A percentile compares a stretch with the other conserved stretches of the same genome.
Conservation (phyloP, 495 filamentous ascomycete genomes). For the Penicillium mononematosum region DNA sequence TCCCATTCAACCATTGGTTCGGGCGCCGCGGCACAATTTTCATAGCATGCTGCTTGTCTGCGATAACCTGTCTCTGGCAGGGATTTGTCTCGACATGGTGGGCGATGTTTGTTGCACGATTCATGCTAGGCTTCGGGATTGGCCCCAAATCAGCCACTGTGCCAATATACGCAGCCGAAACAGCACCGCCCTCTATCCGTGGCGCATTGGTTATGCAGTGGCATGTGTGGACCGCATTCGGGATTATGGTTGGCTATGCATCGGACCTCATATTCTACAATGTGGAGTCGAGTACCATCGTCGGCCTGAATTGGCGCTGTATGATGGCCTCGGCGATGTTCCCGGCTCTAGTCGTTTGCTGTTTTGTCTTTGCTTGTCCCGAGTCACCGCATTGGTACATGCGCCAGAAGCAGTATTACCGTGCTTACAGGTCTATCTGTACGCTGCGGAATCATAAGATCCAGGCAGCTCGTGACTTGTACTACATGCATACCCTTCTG, state of each 20-base stretch:
- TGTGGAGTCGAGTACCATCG: slow-evolving; percentile 55
- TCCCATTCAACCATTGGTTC: slow-evolving; percentile 74
- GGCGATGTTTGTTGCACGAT: slow-evolving; percentile 71
- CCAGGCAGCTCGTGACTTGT: slow-evolving; percentile 78
- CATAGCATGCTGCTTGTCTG: slow-evolving; percentile 65
- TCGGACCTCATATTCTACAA: slow-evolving; percentile 71
- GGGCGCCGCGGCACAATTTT: slow-evolving; percentile 85
- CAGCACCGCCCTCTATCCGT: slow-evolving; percentile 66
- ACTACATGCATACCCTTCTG: slow-evolving; percentile 74
- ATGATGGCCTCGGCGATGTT: slow-evolving; percentile 82
- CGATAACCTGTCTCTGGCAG: slow-evolving; percentile 73
- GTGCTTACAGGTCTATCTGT: slow-evolving; percentile 66
- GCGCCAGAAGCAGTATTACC: slow-evolving; percentile 60
- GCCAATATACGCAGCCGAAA: slow-evolving; percentile 77
- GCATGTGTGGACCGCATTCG: slow-evolving; percentile 88
- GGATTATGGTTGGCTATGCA: slow-evolving; percentile 75
- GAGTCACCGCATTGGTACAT: slow-evolving; percentile 82
- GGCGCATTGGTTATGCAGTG: slow-evolving; percentile 79
- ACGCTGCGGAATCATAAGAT: slow-evolving; percentile 66
- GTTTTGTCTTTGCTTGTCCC: slow-evolving; percentile 69
- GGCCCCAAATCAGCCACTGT: slow-evolving; percentile 80
- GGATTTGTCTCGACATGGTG: slow-evolving; percentile 73
- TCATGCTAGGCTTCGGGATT: slow-evolving; percentile 72
- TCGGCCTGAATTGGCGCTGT: slow-evolving; percentile 74
- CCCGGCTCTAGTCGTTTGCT: slow-evolving; percentile 68